These are phyloP conservation scores for Ceratobasidium sp. DNA, from an alignment of 1,284 basidiomycete species.

Conservation along the genomic window DNA sequence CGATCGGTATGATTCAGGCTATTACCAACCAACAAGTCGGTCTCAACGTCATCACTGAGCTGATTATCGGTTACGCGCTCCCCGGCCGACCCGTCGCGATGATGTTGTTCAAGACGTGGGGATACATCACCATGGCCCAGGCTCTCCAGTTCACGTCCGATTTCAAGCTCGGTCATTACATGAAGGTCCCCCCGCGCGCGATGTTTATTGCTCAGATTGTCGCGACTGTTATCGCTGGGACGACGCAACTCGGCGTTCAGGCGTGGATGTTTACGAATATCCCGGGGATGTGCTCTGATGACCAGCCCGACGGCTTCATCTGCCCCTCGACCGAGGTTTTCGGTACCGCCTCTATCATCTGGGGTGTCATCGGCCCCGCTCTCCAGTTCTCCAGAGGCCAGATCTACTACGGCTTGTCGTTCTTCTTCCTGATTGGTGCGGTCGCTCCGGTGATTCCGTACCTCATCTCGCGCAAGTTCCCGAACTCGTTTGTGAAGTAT, in stretches of 20 bases:
- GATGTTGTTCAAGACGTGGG: constrained; percentile 73
- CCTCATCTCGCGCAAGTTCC: constrained; percentile 61
- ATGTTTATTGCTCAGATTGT: constrained; percentile 63
- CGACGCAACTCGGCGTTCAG: constrained; percentile 61
- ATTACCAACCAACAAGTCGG: constrained; percentile 56
- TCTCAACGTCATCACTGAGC: constrained; percentile 58
- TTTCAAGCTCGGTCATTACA: constrained; percentile 65
- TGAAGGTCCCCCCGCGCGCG: constrained; percentile 66
- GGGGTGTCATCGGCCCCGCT: constrained; percentile 65
- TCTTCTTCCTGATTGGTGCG: constrained; percentile 66
- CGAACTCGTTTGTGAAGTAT: constrained; percentile 63
- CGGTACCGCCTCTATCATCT: constrained; percentile 61
- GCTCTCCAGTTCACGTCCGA: constrained; percentile 71
- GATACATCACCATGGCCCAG: constrained; percentile 65
- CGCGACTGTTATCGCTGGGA: constrained; percentile 61
- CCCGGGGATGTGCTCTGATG: constrained; percentile 54
- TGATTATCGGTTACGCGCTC: constrained; percentile 66
- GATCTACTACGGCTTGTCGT: constrained; percentile 61
- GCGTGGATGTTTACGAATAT: constrained; percentile 63
- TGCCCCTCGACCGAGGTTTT: constrained; percentile 60
- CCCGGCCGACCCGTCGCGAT: constrained; percentile 71
- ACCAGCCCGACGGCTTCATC: constrained; percentile 54
- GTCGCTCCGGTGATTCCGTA: constrained; percentile 61
- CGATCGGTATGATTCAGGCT: constrained; percentile 58
- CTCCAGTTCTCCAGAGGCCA: constrained; percentile 61